A percentile compares a stretch with the other conserved stretches of the same genome.
phyloP scores from a whole-genome alignment of 805 yeast species.

The Candida michaelii region DNA sequence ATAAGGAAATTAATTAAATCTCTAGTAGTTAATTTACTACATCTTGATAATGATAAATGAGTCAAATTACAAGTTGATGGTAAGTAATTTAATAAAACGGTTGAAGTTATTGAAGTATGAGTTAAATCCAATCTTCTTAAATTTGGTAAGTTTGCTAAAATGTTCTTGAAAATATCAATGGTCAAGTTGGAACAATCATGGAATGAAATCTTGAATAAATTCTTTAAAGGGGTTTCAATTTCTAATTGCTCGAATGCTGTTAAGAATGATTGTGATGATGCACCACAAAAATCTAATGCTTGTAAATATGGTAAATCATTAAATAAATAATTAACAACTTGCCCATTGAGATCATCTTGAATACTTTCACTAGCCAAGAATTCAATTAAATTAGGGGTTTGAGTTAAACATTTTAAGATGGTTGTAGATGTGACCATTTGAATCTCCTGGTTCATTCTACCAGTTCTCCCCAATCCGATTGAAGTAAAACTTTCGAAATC shows the following conservation, averaged over 20 bases:
- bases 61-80: constrained; percentile 62
- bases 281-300: constrained; percentile 86
- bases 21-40: constrained; percentile 66
- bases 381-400: constrained; percentile 70
- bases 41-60: constrained; percentile 62
- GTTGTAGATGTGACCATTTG: constrained; percentile 84
- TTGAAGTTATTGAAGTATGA: constrained; percentile 74
- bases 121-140: constrained; percentile 73
- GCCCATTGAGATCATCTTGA: constrained; percentile 71
- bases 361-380: constrained; percentile 84
- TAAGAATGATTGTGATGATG: constrained; percentile 64
- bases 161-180: constrained; percentile 49
- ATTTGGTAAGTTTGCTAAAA: constrained; percentile 56
- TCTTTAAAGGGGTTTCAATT: constrained; percentile 24
- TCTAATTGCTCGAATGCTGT: constrained; percentile 50
- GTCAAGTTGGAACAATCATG: constrained; percentile 87
- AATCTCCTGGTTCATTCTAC: constrained; percentile 85
- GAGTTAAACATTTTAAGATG: constrained; percentile 56
- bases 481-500: constrained; percentile 90
- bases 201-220: constrained; percentile 57
- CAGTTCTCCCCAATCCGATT: constrained; percentile 86
- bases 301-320: constrained; percentile 55
- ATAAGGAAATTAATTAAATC: constrained; percentile 69
- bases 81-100: constrained; percentile 50
- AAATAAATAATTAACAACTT: constrained; percentile 57